Conservation (phyloP, 192 early-diverging fungal species). For the Umbelopsis sp. region DNA sequence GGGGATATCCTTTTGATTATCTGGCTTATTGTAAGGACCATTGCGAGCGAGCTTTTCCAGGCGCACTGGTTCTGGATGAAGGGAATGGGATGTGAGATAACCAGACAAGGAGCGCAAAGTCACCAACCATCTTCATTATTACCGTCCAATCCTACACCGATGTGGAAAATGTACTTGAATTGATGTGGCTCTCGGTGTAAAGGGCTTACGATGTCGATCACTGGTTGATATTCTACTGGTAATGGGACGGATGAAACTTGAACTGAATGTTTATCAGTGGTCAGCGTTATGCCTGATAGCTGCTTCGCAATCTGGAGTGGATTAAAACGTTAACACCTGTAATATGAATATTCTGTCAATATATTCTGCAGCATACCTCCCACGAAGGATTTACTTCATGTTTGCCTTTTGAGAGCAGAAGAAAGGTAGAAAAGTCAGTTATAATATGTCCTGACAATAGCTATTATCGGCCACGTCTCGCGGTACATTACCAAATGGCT, state of each 20-base stretch:
- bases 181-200: conserved; percentile 1
- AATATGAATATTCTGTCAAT: not conserved
- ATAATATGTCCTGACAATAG: not conserved
- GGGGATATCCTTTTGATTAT: conserved; percentile 7
- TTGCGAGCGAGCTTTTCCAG: not conserved
- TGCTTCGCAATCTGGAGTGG: not conserved
- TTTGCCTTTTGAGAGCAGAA: not conserved
- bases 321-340: not conserved
- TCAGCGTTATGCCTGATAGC: not conserved
- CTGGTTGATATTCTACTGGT: conserved; percentile 19
- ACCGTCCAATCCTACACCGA: conserved; percentile 23
- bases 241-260: not conserved
- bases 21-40: not conserved
- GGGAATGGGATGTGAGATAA: too few species aligned
- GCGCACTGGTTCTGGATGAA: not conserved
- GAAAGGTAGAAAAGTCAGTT: not conserved
- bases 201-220: conserved; percentile 11
- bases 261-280: not conserved
- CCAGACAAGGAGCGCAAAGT: too few species aligned
- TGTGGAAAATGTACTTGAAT: conserved; percentile 23
- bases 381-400: conserved; percentile 8
- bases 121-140: not conserved
- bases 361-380: not conserved
- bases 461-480: not conserved
- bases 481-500: conserved; percentile 2